Percentiles rank a stretch among this genome's conserved stretches.
phyloP scores from a whole-genome alignment of 2,329 filamentous ascomycete genomes.

The Fusarium brachygibbosum region DNA sequence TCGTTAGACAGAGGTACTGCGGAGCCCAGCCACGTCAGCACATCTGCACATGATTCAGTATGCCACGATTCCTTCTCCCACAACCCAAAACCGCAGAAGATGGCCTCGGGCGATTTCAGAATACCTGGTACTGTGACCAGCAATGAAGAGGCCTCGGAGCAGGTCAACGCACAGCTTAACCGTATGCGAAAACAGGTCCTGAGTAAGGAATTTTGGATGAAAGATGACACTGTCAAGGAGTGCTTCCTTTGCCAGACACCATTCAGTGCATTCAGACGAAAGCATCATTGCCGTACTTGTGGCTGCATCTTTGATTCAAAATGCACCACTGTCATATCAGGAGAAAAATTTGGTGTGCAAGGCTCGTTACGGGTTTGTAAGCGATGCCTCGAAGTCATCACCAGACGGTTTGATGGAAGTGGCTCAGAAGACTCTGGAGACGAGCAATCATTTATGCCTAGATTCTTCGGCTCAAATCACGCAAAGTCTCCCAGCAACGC shows the following conservation, averaged over 20 bases:
- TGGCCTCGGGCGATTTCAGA: slow-evolving; percentile 61
- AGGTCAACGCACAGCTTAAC: slow-evolving; percentile 71
- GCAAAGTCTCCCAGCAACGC: slow-evolving; percentile 56
- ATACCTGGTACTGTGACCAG: slow-evolving; percentile 70
- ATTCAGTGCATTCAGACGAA: slow-evolving; percentile 93
- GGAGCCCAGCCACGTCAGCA: slow-evolving; percentile 69
- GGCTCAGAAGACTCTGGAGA: slow-evolving; percentile 88
- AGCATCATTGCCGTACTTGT: slow-evolving; percentile 95
- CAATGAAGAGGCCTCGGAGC: slow-evolving; percentile 67
- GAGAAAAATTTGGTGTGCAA: slow-evolving; percentile 86
- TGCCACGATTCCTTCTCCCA: slow-evolving; percentile 69
- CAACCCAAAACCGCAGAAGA: slow-evolving; percentile 60
- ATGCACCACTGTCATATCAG: slow-evolving; percentile 92
- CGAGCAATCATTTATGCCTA: slow-evolving; percentile 76
- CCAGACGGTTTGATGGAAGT: slow-evolving; percentile 88
- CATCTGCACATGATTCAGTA: slow-evolving; percentile 70
- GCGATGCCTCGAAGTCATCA: slow-evolving; percentile 91
- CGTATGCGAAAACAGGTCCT: slow-evolving; percentile 88
- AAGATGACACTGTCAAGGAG: slow-evolving; percentile 96
- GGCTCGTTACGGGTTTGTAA: slow-evolving; percentile 91
- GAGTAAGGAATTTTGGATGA: slow-evolving; percentile 99
- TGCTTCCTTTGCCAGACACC: slow-evolving; percentile 92
- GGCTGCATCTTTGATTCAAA: slow-evolving; percentile 99
- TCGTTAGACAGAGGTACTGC: slow-evolving; percentile 70
- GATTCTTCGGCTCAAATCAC: slow-evolving; percentile 70